Percentiles rank a stretch among this genome's conserved stretches.
phyloP scores from a whole-genome alignment of 164 flowering plant genomes.

The grape (Vitis vinifera) region DNA sequence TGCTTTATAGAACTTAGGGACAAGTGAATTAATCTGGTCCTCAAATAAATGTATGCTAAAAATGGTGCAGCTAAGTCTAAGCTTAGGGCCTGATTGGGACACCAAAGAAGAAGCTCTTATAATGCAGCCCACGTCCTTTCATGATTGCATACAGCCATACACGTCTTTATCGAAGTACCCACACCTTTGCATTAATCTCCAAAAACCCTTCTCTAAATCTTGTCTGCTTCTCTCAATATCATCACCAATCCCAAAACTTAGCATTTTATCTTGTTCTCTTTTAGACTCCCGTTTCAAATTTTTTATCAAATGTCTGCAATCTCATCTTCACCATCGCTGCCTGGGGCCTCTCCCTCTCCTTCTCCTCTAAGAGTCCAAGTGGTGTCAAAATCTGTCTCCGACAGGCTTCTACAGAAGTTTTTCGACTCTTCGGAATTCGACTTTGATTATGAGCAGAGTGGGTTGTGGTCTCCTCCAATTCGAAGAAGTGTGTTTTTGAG shows the following conservation, averaged over 20 bases:
- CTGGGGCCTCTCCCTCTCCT: not conserved
- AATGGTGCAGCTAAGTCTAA: too few species aligned
- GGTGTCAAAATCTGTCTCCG: slow-evolving; percentile 55
- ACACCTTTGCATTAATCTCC: not conserved
- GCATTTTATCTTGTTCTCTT: not conserved
- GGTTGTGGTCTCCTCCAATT: slow-evolving; percentile 84
- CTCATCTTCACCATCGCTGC: slow-evolving; percentile 12
- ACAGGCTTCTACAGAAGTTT: slow-evolving; percentile 63
- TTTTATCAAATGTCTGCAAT: slow-evolving; percentile 16
- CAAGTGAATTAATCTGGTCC: too few species aligned
- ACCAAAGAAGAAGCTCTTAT: not conserved
- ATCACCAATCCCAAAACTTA: not conserved
- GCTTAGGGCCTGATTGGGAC: too few species aligned
- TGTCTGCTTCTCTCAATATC: not conserved
- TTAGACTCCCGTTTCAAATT: slow-evolving; percentile 1
- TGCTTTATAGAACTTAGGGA: too few species aligned
- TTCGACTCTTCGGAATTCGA: slow-evolving; percentile 59
- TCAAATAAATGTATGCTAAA: too few species aligned
- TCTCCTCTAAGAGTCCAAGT: slow-evolving; percentile 34
- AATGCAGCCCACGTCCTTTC: slow-evolving; percentile 20
- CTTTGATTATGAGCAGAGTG: slow-evolving; percentile 68
- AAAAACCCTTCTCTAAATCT: not conserved
- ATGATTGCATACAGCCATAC: slow-evolving; percentile 37
- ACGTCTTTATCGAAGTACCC: slow-evolving; percentile 21
- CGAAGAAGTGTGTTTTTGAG: slow-evolving; percentile 45